phyloP scores from a whole-genome alignment of 1,284 basidiomycete genomes.

The Apiotrichum domesticum region DNA sequence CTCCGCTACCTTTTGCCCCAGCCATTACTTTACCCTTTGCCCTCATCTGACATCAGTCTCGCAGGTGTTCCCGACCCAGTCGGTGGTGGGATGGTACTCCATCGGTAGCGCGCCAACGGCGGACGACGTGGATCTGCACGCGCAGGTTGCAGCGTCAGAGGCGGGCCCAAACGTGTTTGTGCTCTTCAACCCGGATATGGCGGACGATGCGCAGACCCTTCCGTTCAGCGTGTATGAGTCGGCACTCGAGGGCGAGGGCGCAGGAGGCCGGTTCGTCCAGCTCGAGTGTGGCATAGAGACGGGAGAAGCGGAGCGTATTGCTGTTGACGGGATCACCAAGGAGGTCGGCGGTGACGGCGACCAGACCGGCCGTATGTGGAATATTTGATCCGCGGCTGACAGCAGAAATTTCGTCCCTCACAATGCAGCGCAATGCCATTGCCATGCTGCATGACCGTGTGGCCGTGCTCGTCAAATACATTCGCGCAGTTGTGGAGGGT shows the following conservation, averaged over 20 bases:
- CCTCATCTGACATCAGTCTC: slow-evolving; percentile 60
- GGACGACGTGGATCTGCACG: slow-evolving; percentile 72
- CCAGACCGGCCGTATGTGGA: slow-evolving; percentile 47
- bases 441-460: slow-evolving; percentile 94
- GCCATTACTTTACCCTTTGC: background rate
- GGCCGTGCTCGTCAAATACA: slow-evolving; percentile 71
- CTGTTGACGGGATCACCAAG: slow-evolving; percentile 90
- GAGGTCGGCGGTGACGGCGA: slow-evolving; percentile 61
- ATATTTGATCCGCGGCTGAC: background rate
- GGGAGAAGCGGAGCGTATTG: slow-evolving; percentile 95
- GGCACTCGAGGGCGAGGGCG: slow-evolving; percentile 55
- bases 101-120: slow-evolving; percentile 65
- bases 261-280: slow-evolving; percentile 55
- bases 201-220: slow-evolving; percentile 42
- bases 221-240: slow-evolving; percentile 87
- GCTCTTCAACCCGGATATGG: slow-evolving; percentile 47
- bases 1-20: no score
- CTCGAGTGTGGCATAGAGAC: slow-evolving; percentile 77
- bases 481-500: slow-evolving; percentile 68
- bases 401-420: slow-evolving; percentile 78
- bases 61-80: slow-evolving; percentile 93
- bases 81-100: slow-evolving; percentile 96
- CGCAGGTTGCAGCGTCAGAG: slow-evolving; percentile 61
- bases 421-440: slow-evolving; percentile 87
- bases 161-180: slow-evolving; percentile 45